Evolutionary conservation across 257 asterid species (phyloP).

Genomic region (Paulownia fortunei): DNA sequence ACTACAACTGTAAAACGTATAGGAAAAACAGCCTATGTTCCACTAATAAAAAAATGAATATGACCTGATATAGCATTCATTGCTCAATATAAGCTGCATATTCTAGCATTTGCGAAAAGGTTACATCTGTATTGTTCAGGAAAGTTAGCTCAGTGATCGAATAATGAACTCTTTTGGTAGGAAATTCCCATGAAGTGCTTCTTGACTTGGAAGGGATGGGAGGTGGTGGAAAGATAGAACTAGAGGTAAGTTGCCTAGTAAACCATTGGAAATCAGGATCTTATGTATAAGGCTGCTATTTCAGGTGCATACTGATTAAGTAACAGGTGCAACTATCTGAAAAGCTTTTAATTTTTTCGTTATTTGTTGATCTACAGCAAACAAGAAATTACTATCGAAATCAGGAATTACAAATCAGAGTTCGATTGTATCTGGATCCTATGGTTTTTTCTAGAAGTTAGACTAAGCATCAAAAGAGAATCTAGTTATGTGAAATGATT

Average conservation of each 20-base stretch:
- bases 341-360: neutral
- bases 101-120: conserved; percentile 12
- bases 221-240: conserved; percentile 94
- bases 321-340: neutral
- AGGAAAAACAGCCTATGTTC: neutral
- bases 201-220: conserved; percentile 99
- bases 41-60: neutral
- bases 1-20: conserved; percentile 17
- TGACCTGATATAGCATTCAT: conserved; percentile 8
- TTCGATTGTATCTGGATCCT: neutral
- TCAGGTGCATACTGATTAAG: neutral
- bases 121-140: conserved; percentile 15
- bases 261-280: conserved; percentile 20
- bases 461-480: neutral
- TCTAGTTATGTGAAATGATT: conserved; percentile 13
- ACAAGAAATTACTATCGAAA: neutral
- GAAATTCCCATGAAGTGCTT: conserved; percentile 74
- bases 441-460: neutral
- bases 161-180: conserved; percentile 53
- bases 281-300: neutral
- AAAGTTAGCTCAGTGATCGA: conserved; percentile 27
- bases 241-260: conserved; percentile 69
- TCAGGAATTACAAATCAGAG: neutral
- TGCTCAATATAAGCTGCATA: conserved; percentile 16
- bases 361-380: conserved; percentile 9